Percentiles rank a stretch among this genome's conserved stretches.
phyloP scores from a whole-genome alignment of 2,329 filamentous ascomycete species.

The Coniochaeta ligniaria region DNA sequence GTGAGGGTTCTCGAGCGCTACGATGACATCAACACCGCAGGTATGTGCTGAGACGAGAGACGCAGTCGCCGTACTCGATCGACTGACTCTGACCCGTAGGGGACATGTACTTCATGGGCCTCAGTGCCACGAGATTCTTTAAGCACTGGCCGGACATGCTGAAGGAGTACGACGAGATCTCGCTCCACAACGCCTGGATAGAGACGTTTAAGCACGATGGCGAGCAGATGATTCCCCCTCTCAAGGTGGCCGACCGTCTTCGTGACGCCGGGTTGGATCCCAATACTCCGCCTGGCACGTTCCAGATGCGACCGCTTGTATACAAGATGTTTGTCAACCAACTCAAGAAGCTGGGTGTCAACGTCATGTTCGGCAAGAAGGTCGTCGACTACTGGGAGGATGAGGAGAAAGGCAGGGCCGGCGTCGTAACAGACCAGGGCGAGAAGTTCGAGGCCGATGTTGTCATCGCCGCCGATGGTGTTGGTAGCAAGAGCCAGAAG shows the following conservation, averaged over 20 bases:
- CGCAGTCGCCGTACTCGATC: neutral
- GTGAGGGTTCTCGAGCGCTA: conserved; percentile 40
- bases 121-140: conserved; percentile 46
- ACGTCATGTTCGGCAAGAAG: conserved; percentile 19
- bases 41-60: conserved; percentile 21
- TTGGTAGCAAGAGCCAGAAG: conserved; percentile 36
- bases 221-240: conserved; percentile 36
- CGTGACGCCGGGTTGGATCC: conserved; percentile 25
- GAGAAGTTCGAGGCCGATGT: conserved; percentile 39
- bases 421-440: conserved; percentile 41
- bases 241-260: conserved; percentile 42
- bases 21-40: conserved; percentile 40
- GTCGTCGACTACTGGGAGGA: conserved; percentile 26
- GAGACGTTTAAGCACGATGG: conserved; percentile 48
- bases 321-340: conserved; percentile 44
- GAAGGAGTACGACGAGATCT: conserved; percentile 41
- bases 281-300: conserved; percentile 42
- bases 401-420: conserved; percentile 25
- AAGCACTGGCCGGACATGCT: conserved; percentile 32
- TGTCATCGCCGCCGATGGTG: conserved; percentile 39
- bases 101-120: conserved; percentile 54
- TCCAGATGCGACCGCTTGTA: conserved; percentile 48
- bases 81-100: conserved; percentile 12
- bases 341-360: conserved; percentile 22
- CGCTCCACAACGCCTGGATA: conserved; percentile 46